Evolutionary conservation across 2,329 filamentous ascomycete species (phyloP), one percentile per base, ranked within the genome.

Genomic region (Pestalotiopsis sp.): DNA sequence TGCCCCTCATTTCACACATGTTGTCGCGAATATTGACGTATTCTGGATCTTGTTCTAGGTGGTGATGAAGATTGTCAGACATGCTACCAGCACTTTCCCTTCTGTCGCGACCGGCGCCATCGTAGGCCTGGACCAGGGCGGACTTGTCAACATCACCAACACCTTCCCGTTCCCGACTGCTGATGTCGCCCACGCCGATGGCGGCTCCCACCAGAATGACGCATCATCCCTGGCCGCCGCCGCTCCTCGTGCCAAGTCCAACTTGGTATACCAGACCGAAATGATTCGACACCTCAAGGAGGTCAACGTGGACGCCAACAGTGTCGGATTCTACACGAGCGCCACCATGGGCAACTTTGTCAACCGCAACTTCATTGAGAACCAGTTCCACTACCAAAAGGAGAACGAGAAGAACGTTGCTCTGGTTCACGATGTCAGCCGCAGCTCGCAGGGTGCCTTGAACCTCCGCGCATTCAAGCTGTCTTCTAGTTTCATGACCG

Each of bases 331-430:
- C 95, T 99, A 99, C 85, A 98, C 94, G 69, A 98, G 94, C 85
- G 94, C 95, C 72, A 97, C 94, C 82, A 97, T 99, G 93, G 96
- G 96, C 82, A 98, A 97, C 87, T 98, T 98, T 76, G 88, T 98
- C 86, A 98, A 95, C 86, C 82, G 92, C 79, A 93, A 92, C 86
- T 95, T 97, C 79, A 93, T 99, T 82, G 96, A 99, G 88, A 99
- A 98, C 86, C 95, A 98, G 83, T 94, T 91, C 84, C 93, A 95
- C 85, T 98, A 97, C 86, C 96, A 99, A 86, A 96, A 93, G 82
- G 93, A 97, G 76, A 97, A 97, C 80, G 93, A 96, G 83, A 87
- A 89, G 81, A 94, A 93, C 6, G 90, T 98, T 59, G 94, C 94
- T 62, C 87, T 99, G 68, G 93, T 99, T 49, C 95, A 98, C 83